Base-by-base conservation (phyloP, 2,329 filamentous ascomycete species). In the Harringtonia aguacate region DNA sequence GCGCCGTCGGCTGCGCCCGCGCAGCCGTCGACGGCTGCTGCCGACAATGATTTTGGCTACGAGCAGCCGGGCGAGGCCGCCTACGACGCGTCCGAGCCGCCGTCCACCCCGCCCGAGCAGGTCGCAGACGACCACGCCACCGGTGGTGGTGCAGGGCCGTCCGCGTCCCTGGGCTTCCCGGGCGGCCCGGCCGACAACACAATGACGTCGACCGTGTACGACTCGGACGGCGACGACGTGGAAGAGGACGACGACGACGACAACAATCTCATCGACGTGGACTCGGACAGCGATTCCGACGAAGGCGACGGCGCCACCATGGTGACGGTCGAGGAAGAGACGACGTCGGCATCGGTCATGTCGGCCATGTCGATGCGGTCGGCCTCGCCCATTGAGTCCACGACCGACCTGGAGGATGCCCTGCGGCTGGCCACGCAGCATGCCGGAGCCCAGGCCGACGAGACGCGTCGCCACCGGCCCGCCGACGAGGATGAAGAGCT, bases 301-400 rank as follows among this genome's bases (percentile, higher is more conserved):
- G 82, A 86, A 36, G 50, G 47, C n/a, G 81, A 82, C 40, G 83
- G 86, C 51, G 83, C 79, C 27, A 89, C 85, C 1, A 82, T 86
- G 61, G 86, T 89, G 79, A 90, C 81, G 30, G 68, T 94, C 36
- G 86, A 90, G 47, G 70, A 85, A 45, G 84, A 89, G 53, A 75
- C 82, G 49, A 87, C 83, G 2, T 77, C 77, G 28, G 80, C 77
- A 22, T 84, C 83, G 15, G 65, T 77, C 36, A 75, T 70, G 36
- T 84, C 83, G 10, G 68, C 71, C 3, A 27, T 46, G 30, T 73
- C 74, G 22, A 77, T 75, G 20, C 67, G 68, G 48, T 72, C 68
- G 37, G 57, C 60, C 31, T 69, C 63, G 42, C 70, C 69, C 24
- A 81, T 76, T 17, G 77, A 77, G 17, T 86, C 84, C 8, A 88